phyloP scores from a whole-genome alignment of 257 asterid genomes.

The Solanum dulcamara region DNA sequence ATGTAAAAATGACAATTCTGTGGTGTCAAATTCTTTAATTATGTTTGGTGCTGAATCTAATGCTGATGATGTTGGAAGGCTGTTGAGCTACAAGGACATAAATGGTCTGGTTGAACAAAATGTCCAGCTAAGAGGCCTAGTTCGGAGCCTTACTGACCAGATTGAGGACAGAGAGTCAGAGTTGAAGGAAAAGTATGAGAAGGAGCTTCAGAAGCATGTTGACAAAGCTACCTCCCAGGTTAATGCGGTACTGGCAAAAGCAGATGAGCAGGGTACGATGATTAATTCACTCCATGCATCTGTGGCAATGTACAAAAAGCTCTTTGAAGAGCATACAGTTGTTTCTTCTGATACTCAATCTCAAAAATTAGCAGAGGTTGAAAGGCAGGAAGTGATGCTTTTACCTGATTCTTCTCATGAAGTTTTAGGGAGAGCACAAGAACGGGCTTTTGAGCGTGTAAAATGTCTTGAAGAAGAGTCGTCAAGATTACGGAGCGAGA shows the following conservation, averaged over 20 bases:
- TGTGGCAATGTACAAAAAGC: conserved; percentile 83
- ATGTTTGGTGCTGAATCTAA: conserved; percentile 19
- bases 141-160: conserved; percentile 59
- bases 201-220: conserved; percentile 53
- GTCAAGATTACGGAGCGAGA: conserved; percentile 49
- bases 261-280: conserved; percentile 82
- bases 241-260: conserved; percentile 52
- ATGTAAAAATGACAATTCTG: conserved; percentile 20
- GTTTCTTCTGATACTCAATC: conserved; percentile 28
- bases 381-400: conserved; percentile 30
- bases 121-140: conserved; percentile 64
- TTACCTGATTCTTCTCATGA: conserved; percentile 44
- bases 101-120: conserved; percentile 84
- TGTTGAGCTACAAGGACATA: conserved; percentile 81
- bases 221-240: conserved; percentile 59
- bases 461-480: conserved; percentile 65
- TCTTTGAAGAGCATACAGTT: conserved; percentile 69
- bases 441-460: conserved; percentile 41
- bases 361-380: conserved; percentile 43
- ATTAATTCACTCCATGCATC: conserved; percentile 87
- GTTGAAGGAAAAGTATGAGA: conserved; percentile 64
- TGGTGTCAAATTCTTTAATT: conserved; percentile 11
- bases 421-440: conserved; percentile 31
- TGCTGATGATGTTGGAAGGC: conserved; percentile 31
- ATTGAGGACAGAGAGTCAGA: conserved; percentile 59